Evolutionary conservation across 2,329 filamentous ascomycete species (phyloP).

Genomic region (Lasiodiplodia citricola): DNA sequence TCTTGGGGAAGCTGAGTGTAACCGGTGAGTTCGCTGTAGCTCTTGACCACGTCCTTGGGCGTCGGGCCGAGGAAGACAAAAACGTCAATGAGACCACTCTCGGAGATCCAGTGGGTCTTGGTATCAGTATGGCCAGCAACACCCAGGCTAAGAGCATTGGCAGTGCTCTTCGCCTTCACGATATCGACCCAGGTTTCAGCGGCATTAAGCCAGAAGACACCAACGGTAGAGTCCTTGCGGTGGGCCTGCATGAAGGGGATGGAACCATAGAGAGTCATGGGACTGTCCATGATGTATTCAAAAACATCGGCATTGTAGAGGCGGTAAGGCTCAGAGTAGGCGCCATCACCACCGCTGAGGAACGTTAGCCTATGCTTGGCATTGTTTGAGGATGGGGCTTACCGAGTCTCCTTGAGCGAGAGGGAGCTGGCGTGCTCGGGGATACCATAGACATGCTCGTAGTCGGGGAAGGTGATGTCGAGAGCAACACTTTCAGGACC

Average conservation of each 20-base stretch:
- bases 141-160: conserved; percentile 79
- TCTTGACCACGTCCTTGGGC: conserved; percentile 78
- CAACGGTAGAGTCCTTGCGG: conserved; percentile 89
- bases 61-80: conserved; percentile 94
- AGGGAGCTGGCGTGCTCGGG: conserved; percentile 89
- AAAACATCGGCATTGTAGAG: conserved; percentile 98
- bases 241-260: conserved; percentile 99
- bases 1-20: conserved; percentile 90
- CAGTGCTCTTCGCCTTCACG: conserved; percentile 74
- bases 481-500: conserved; percentile 91
- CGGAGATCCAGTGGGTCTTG: conserved; percentile 95
- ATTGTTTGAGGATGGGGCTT: conserved; percentile 28
- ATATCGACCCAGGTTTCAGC: conserved; percentile 98
- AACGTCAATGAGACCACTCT: conserved; percentile 85
- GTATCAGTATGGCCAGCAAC: conserved; percentile 73
- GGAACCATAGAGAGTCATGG: conserved; percentile 97
- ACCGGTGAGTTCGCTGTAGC: conserved; percentile 88
- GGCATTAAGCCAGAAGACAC: conserved; percentile 95
- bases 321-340: conserved; percentile 87
- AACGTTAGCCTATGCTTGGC: conserved; percentile 21
- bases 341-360: conserved; percentile 73
- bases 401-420: conserved; percentile 86
- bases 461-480: conserved; percentile 91
- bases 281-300: conserved; percentile 94
- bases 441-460: conserved; percentile 91